phyloP scores from a whole-genome alignment of 768 basidiomycete genomes.

The Agrocybe pediades region DNA sequence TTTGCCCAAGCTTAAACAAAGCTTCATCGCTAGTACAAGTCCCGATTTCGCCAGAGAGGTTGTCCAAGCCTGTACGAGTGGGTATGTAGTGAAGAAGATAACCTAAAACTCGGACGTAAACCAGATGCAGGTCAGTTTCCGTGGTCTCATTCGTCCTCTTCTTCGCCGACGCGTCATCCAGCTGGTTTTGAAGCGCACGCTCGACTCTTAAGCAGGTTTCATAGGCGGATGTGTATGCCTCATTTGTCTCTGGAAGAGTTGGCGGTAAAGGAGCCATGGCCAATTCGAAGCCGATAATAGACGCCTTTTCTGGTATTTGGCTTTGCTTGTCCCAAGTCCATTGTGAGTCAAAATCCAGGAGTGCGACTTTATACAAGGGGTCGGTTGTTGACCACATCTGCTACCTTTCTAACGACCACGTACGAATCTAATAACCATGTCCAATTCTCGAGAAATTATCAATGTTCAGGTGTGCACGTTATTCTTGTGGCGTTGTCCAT shows the following conservation, averaged over 20 bases:
- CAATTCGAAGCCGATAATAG: too few species aligned
- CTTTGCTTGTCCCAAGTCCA: too few species aligned
- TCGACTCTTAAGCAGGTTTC: conserved; percentile 17
- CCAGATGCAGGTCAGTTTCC: conserved; percentile 15
- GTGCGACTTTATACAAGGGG: too few species aligned
- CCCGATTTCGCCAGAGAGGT: conserved; percentile 16
- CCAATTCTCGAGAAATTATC: neutral
- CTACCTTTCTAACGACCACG: neutral
- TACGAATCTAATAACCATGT: neutral
- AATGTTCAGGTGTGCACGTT: neutral
- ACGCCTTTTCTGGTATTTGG: too few species aligned
- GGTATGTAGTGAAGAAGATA: conserved; percentile 23
- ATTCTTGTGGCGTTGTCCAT: neutral
- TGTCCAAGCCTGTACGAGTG: conserved; percentile 12
- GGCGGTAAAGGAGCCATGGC: too few species aligned
- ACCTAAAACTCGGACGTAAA: conserved; percentile 24
- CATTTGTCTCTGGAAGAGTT: too few species aligned
- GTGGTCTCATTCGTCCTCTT: conserved; percentile 9
- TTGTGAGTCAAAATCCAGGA: too few species aligned
- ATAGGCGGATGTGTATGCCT: too few species aligned
- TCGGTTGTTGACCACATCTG: neutral
- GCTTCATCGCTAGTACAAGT: conserved; percentile 7
- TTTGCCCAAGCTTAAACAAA: conserved; percentile 21
- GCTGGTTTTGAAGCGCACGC: conserved; percentile 9
- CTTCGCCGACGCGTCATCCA: conserved; percentile 1